Base-by-base conservation (phyloP, 306 rosid genomes). In the Gleditsia sinensis region DNA sequence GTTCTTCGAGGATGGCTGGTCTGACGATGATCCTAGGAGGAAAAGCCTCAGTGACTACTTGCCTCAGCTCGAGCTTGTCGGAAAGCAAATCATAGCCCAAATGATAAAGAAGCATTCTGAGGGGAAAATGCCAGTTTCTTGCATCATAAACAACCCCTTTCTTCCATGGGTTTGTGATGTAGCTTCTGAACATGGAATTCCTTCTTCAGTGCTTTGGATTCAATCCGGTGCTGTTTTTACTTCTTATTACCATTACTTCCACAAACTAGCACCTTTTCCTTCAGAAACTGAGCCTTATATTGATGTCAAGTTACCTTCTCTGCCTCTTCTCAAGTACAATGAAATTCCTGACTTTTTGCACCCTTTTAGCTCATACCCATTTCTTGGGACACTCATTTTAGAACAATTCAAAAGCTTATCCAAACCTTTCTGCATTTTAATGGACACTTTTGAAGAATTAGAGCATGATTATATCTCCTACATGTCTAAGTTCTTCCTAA, bases 141-240 rank as follows among this genome's bases (percentile, higher is more conserved):
- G 89, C 58, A 67, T 91, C 49, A 78, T 91, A 11, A 73, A 80
- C 78, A 91, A 88, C 74, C 87, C 88, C 0, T 91, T 91, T 61
- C 13, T 86, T 6, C 96, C 96, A 0, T 91, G 96, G 97, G 87
- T 85, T 25, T 57, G 48, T 43, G 97, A 88, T 28, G 89, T 87
- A 0, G 94, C 92, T 2, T 54, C 55, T 11, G 76, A 72, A 6
- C 74, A 79, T 9, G 60, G 53, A 6, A 58, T 86, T 27, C 92
- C 88, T 40, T 87, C 81, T 9, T 84, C 90, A 21, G 24, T 87
- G 49, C 68, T 91, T 0, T 91, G 97, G 97, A 65, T 91, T 51
- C 97, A 91, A 53, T 88, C 94, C 2, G 63, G 63, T 11, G 88
- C 97, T 30, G 78, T 77, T n/a, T 84, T 88, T 28, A 55, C 88